Conservation (phyloP, 108 stramenopile genomes). For the Poteriospumella lacustris region DNA sequence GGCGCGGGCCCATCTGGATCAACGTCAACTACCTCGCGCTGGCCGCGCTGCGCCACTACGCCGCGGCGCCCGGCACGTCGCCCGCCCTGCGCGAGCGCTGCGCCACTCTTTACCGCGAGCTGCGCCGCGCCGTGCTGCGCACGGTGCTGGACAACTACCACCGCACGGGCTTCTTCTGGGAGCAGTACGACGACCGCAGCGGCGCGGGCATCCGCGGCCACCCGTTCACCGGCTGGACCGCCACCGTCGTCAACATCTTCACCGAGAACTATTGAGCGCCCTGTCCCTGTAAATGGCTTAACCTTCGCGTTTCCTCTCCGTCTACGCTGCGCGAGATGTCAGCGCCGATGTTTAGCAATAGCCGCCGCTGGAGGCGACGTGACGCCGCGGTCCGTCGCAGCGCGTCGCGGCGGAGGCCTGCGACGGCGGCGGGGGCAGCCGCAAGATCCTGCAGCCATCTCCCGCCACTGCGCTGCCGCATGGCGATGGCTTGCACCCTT, state of each 20-base stretch:
- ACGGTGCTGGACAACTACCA: conserved; percentile 45
- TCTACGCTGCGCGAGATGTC: too few relatives aligned
- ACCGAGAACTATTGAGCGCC: conserved; percentile 30
- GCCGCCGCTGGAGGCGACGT: too few relatives aligned
- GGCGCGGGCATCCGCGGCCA: conserved; percentile 46
- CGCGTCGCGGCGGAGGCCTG: too few relatives aligned
- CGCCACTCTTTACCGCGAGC: conserved; percentile 26
- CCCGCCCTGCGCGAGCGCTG: conserved; percentile 23
- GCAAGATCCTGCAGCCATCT: too few relatives aligned
- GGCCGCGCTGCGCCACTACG: conserved; percentile 37
- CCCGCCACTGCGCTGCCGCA: too few relatives aligned
- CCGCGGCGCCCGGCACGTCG: conserved; percentile 18
- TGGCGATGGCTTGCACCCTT: too few relatives aligned
- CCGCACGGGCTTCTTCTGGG: conserved; percentile 50
- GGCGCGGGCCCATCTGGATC: conserved; percentile 58
- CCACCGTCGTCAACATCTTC: conserved; percentile 46
- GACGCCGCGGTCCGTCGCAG: too few relatives aligned
- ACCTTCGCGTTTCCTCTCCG: too few relatives aligned
- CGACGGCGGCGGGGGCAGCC: too few relatives aligned
- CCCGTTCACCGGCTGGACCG: conserved; percentile 60
- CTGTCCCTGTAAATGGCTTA: background rate
- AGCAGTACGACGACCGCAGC: conserved; percentile 52
- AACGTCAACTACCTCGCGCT: conserved; percentile 53
- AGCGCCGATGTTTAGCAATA: too few relatives aligned
- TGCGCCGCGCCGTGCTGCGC: conserved; percentile 33